phyloP scores from a whole-genome alignment of 805 yeast species.

The Lipomyces spencermartinsiae region DNA sequence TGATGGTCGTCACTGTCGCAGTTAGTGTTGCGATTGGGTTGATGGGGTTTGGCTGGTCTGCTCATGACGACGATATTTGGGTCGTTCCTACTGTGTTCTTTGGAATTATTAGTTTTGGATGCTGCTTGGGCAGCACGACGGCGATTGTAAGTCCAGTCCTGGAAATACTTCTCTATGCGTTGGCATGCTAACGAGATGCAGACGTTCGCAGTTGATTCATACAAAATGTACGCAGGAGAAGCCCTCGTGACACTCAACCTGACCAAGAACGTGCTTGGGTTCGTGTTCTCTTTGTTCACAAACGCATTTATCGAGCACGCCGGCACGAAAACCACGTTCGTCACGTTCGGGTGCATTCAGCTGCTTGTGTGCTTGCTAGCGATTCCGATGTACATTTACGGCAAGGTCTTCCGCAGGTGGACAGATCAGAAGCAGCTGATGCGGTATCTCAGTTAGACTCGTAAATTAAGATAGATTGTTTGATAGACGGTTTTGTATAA shows the following conservation, averaged over 20 bases:
- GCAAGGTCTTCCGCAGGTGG: conserved; percentile 59
- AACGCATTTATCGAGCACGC: conserved; percentile 51
- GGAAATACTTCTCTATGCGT: neutral
- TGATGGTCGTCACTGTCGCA: conserved; percentile 60
- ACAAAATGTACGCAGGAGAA: conserved; percentile 63
- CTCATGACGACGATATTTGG: conserved; percentile 56
- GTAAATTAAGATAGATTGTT: neutral
- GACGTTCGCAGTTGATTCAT: conserved; percentile 64
- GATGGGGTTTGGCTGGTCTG: conserved; percentile 70
- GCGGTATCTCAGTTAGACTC: conserved; percentile 42
- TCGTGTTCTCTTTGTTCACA: conserved; percentile 63
- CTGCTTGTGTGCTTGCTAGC: conserved; percentile 56
- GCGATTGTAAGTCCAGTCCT: conserved; percentile 49
- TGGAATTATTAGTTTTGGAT: conserved; percentile 64
- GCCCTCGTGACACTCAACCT: conserved; percentile 63
- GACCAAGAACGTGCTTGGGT: conserved; percentile 54
- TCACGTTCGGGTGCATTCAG: conserved; percentile 61
- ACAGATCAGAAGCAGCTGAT: conserved; percentile 56
- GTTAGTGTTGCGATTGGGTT: conserved; percentile 56
- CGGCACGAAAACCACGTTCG: conserved; percentile 56
- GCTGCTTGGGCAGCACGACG: conserved; percentile 65
- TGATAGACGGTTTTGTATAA: neutral
- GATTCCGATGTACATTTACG: conserved; percentile 60
- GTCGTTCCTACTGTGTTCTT: conserved; percentile 63
- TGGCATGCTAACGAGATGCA: neutral